These are phyloP conservation scores for Ligustrum vulgare DNA, from an alignment of 257 asterid genomes.

Conservation along the genomic window DNA sequence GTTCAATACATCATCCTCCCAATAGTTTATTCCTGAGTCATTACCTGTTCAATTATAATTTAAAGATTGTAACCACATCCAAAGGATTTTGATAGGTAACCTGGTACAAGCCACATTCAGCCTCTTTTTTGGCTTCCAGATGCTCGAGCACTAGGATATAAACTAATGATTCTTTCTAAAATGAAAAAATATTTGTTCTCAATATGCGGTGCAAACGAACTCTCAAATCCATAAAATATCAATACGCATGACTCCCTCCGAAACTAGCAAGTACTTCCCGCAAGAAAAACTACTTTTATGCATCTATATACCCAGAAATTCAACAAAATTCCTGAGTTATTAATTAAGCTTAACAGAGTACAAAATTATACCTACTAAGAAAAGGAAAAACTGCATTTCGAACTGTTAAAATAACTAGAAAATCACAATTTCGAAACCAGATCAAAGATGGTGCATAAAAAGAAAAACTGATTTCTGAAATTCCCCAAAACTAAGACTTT, in stretches of 20 bases:
- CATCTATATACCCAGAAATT: neutral
- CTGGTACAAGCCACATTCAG: too few species aligned
- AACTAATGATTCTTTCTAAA: neutral
- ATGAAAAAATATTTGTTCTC: neutral
- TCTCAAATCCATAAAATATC: neutral
- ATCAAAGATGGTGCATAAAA: neutral
- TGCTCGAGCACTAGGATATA: neutral
- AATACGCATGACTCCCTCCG: neutral
- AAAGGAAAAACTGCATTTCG: neutral
- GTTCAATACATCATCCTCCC: neutral
- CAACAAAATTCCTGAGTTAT: neutral
- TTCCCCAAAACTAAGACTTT: neutral
- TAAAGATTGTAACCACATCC: constrained; percentile 6
- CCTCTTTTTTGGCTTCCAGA: too few species aligned
- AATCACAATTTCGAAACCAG: neutral
- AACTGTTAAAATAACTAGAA: neutral
- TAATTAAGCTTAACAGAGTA: neutral
- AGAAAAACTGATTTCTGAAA: neutral
- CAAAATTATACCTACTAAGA: neutral
- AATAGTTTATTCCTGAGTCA: neutral
- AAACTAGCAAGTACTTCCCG: neutral
- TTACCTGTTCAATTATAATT: neutral
- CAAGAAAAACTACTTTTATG: neutral
- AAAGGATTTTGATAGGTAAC: neutral
- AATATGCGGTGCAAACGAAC: neutral